Evolutionary conservation across 108 stramenopile genomes (phyloP).

Genomic region (Chaetoceros muelleri): DNA sequence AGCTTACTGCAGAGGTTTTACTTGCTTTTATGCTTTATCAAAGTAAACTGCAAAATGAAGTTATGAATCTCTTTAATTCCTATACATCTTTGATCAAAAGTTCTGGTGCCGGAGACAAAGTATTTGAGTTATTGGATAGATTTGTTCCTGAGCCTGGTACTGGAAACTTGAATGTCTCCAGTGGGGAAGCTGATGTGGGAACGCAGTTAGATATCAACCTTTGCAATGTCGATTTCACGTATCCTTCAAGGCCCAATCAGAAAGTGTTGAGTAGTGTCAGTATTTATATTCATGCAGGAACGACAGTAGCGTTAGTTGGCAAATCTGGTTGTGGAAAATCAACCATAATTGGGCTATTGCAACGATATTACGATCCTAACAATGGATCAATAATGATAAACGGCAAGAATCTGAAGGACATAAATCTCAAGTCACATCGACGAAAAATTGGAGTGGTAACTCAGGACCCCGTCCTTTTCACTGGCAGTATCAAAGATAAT

Average conservation of each 20-base stretch:
- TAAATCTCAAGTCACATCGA: slow-evolving; percentile 67
- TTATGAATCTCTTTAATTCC: slow-evolving; percentile 81
- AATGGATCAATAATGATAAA: slow-evolving; percentile 72
- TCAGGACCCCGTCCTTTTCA: slow-evolving; percentile 88
- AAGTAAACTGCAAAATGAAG: slow-evolving; percentile 72
- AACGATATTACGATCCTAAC: slow-evolving; percentile 90
- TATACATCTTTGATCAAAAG: slow-evolving; percentile 88
- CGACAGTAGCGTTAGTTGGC: slow-evolving; percentile 89
- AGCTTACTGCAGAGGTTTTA: slow-evolving; percentile 60
- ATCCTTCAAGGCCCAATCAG: slow-evolving; percentile 79
- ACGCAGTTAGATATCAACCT: slow-evolving; percentile 9
- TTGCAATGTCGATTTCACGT: slow-evolving; percentile 73
- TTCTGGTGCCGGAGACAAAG: slow-evolving; percentile 87
- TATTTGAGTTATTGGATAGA: slow-evolving; percentile 73
- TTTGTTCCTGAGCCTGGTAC: slow-evolving; percentile 57
- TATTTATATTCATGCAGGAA: slow-evolving; percentile 63
- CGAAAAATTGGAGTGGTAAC: slow-evolving; percentile 82
- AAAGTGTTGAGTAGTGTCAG: slow-evolving; percentile 53
- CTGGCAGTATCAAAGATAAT: slow-evolving; percentile 86
- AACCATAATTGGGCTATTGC: slow-evolving; percentile 82
- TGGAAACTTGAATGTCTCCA: slow-evolving; percentile 34
- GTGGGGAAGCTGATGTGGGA: not conserved
- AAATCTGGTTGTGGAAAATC: slow-evolving; percentile 74
- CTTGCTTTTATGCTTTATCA: slow-evolving; percentile 96
- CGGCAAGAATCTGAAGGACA: slow-evolving; percentile 53